Conservation (phyloP, 306 rosid species). For the Trifolium dubium region DNA sequence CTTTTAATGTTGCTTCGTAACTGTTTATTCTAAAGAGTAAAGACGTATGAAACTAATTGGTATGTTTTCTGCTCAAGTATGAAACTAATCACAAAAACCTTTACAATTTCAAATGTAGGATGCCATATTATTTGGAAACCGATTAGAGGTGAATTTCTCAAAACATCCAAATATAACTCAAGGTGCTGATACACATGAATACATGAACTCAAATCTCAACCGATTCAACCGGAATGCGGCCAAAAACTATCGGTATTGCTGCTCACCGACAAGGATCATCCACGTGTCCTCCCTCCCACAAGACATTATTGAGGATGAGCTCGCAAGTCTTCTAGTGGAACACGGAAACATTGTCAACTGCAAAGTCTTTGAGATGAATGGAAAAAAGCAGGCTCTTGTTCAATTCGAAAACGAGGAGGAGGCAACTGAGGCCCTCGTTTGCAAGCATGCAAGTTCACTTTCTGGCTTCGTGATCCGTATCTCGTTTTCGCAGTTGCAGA, state of each 20-base stretch:
- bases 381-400: constrained; percentile 93
- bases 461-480: constrained; percentile 81
- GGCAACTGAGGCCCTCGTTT: constrained; percentile 96
- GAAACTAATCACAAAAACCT: background rate
- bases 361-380: constrained; percentile 96
- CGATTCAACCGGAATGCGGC: constrained; percentile 99
- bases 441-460: constrained; percentile 90
- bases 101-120: constrained; percentile 57
- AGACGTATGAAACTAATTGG: too few species aligned
- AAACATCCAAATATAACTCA: constrained; percentile 89
- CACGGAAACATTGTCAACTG: constrained; percentile 75
- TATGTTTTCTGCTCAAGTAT: background rate
- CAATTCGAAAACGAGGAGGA: constrained; percentile 92
- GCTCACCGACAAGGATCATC: constrained; percentile 93
- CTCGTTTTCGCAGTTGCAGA: constrained; percentile 94
- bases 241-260: constrained; percentile 96
- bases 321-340: constrained; percentile 77
- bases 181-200: constrained; percentile 94
- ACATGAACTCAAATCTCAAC: constrained; percentile 86
- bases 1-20: too few species aligned
- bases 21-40: too few species aligned
- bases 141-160: constrained; percentile 92
- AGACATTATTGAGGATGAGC: constrained; percentile 87
- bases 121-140: constrained; percentile 83
- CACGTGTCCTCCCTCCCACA: constrained; percentile 94